phyloP scores from a whole-genome alignment of 208 protist species.

The Crithidia mellificae region DNA sequence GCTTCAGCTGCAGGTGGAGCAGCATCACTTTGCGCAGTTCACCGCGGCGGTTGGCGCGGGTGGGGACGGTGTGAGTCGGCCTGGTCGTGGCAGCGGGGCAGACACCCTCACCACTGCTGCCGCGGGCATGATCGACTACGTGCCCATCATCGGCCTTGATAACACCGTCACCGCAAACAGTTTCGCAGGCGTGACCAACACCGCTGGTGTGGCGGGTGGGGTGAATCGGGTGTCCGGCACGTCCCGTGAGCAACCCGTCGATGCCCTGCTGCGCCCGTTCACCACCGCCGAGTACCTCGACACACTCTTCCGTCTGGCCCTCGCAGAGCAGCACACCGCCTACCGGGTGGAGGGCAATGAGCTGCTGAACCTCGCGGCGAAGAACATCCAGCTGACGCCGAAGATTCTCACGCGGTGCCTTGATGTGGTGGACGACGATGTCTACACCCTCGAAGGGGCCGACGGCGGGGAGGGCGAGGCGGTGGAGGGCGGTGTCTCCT shows the following conservation, averaged over 20 bases:
- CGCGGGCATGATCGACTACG: constrained; percentile 19
- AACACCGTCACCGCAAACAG: background rate
- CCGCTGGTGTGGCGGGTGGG: background rate
- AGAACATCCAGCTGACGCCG: constrained; percentile 72
- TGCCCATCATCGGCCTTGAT: constrained; percentile 44
- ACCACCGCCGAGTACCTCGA: constrained; percentile 50
- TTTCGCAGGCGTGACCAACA: background rate
- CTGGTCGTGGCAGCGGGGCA: background rate
- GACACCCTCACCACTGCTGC: background rate
- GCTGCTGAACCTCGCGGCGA: constrained; percentile 63
- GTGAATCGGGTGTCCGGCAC: background rate
- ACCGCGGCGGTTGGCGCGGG: background rate
- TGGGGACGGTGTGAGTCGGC: background rate
- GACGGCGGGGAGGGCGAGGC: background rate
- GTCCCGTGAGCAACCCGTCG: too few species aligned
- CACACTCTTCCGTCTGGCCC: constrained; percentile 61
- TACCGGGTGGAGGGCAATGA: constrained; percentile 81
- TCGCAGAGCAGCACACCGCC: constrained; percentile 51
- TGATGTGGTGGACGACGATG: constrained; percentile 78
- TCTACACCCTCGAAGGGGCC: constrained; percentile 43
- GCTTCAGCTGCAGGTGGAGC: constrained; percentile 67
- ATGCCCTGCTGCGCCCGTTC: constrained; percentile 38
- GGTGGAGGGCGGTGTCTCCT: constrained; percentile 26
- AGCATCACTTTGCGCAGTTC: constrained; percentile 44
- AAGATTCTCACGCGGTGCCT: constrained; percentile 67